Percentiles rank a stretch among this genome's conserved stretches.
phyloP scores from a whole-genome alignment of 179 eudicot species.

The Nepenthes alata region DNA sequence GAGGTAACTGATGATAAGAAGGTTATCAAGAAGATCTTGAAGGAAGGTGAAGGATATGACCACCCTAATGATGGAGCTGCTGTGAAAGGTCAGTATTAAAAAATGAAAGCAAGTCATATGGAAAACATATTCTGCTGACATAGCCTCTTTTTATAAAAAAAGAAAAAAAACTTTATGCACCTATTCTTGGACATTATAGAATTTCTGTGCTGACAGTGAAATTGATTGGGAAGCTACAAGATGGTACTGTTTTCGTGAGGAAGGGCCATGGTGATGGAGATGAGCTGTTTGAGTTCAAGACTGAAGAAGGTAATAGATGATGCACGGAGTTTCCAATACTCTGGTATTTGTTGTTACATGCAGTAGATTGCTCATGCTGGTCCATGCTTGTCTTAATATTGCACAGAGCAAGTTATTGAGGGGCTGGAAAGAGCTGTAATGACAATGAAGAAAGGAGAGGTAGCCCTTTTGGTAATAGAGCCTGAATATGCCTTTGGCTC shows the following conservation, averaged over 20 bases:
- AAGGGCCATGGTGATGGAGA: conserved; percentile 65
- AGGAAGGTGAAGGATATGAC: conserved; percentile 82
- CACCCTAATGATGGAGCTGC: conserved; percentile 76
- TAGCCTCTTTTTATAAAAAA: no score
- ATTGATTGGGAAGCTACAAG: conserved; percentile 72
- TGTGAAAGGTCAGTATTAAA: conserved; percentile 43
- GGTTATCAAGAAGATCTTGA: conserved; percentile 65
- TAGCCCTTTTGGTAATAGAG: conserved; percentile 53
- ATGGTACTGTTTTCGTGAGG: conserved; percentile 65
- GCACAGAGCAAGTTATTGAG: conserved; percentile 89
- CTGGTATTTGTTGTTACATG: background rate
- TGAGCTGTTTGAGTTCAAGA: conserved; percentile 63
- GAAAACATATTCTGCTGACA: no score
- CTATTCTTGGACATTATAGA: background rate
- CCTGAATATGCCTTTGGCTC: conserved; percentile 86
- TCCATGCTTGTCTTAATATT: background rate
- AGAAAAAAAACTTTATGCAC: background rate
- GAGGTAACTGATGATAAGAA: conserved; percentile 68
- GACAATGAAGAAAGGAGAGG: conserved; percentile 95
- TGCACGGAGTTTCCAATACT: background rate
- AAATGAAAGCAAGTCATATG: background rate
- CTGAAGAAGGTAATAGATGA: conserved; percentile 62
- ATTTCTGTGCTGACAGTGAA: conserved; percentile 40
- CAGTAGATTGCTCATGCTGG: background rate
- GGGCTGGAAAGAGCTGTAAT: conserved; percentile 79